Conservation (phyloP, 225 moss, liverwort and hornwort genomes). For the Pleurozium schreberi region DNA sequence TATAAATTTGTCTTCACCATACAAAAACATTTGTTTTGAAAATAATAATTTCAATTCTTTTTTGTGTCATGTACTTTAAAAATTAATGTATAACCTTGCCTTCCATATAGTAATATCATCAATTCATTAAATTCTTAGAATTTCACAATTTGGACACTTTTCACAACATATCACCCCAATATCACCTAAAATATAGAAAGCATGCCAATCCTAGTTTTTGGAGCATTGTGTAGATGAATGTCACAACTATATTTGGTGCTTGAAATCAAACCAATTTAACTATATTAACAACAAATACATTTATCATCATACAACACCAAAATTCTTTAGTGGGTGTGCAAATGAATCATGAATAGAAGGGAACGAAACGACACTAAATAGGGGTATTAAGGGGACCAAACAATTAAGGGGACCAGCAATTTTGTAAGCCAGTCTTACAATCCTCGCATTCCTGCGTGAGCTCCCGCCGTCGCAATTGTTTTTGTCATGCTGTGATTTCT, state of each 20-base stretch:
- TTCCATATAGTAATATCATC: not conserved
- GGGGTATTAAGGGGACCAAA: too few relatives aligned
- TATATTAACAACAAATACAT: not conserved
- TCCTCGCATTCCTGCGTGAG: not conserved
- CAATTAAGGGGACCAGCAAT: too few relatives aligned
- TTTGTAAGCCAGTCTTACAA: not conserved
- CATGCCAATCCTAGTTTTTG: not conserved
- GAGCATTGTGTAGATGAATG: not conserved
- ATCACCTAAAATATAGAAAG: accelerated
- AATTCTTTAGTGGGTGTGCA: not conserved
- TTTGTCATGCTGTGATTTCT: not conserved
- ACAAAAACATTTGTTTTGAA: too few relatives aligned
- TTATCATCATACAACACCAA: not conserved
- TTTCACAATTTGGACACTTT: not conserved
- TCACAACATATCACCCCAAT: not conserved
- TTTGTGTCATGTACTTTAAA: too few relatives aligned
- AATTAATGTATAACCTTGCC: not conserved
- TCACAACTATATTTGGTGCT: not conserved
- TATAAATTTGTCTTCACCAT: not conserved
- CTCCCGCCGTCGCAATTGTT: not conserved
- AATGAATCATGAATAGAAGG: not conserved
- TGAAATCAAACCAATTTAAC: not conserved
- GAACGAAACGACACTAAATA: too few relatives aligned
- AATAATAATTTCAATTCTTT: not conserved
- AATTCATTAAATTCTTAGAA: accelerated